Conservation (phyloP, 2,329 filamentous ascomycete species). For the Madurella fahalii region DNA sequence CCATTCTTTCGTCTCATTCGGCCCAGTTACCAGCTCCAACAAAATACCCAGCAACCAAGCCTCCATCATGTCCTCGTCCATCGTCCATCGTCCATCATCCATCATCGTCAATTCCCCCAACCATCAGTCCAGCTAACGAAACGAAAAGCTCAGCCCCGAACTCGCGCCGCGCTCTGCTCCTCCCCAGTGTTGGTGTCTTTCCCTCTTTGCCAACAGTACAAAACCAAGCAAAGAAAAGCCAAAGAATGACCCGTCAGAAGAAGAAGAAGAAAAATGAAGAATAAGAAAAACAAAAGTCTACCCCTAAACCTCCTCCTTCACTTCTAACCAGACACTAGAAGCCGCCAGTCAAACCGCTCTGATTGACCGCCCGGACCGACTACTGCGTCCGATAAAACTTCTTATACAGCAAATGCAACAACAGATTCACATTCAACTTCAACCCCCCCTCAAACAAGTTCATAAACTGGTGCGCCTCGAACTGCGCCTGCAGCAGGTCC, state of each 20-base stretch:
- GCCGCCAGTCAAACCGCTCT: too few relatives aligned
- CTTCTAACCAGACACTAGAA: slow-evolving; percentile 10
- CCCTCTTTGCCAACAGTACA: neutral
- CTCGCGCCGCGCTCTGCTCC: slow-evolving; percentile 2
- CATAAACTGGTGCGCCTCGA: slow-evolving; percentile 95
- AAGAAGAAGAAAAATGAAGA: neutral
- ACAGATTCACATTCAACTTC: slow-evolving; percentile 90
- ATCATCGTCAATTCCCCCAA: neutral
- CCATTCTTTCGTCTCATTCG: neutral
- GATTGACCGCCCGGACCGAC: neutral
- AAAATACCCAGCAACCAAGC: neutral
- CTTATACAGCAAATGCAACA: slow-evolving; percentile 96
- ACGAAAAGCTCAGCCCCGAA: neutral
- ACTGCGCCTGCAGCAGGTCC: slow-evolving; percentile 91
- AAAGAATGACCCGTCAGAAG: neutral
- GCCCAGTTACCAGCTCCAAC: neutral
- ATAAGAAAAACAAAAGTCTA: slow-evolving; percentile 1
- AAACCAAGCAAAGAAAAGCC: neutral
- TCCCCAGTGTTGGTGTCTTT: neutral
- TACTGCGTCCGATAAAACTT: slow-evolving; percentile 86
- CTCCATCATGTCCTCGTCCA: neutral
- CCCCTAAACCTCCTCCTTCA: neutral
- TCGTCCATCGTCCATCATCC: slow-evolving; percentile 1
- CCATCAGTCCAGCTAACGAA: neutral
- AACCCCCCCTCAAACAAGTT: slow-evolving; percentile 83